A percentile compares a stretch with the other conserved stretches of the same genome.
Evolutionary conservation across 2,329 filamentous ascomycete genomes (phyloP).

Genomic region (Exophiala spinifera): DNA sequence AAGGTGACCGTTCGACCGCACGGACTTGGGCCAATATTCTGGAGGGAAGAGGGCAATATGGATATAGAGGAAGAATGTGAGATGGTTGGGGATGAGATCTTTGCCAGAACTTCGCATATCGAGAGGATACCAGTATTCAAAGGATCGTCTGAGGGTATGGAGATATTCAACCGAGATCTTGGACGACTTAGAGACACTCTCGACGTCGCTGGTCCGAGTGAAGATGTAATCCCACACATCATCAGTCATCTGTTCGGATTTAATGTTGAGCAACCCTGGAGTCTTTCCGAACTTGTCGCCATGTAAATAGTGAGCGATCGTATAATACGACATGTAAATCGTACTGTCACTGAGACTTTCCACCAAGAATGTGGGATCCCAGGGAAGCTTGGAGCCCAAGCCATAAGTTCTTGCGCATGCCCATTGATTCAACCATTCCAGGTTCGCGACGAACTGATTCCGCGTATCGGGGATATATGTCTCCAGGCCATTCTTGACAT

Average conservation of each 20-base stretch:
- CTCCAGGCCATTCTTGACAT: conserved; percentile 70
- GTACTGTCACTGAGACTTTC: conserved; percentile 91
- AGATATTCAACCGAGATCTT: conserved; percentile 72
- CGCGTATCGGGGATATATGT: conserved; percentile 75
- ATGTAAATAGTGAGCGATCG: conserved; percentile 64
- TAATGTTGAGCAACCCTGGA: conserved; percentile 65
- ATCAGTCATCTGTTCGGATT: conserved; percentile 83
- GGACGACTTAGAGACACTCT: conserved; percentile 62
- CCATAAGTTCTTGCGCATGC: conserved; percentile 89
- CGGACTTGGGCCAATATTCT: conserved; percentile 81
- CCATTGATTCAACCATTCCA: conserved; percentile 95
- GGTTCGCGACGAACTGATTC: conserved; percentile 76
- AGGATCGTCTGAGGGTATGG: conserved; percentile 80
- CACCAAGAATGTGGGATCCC: conserved; percentile 86
- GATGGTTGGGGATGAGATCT: conserved; percentile 87
- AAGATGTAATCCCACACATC: conserved; percentile 98
- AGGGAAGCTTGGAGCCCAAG: conserved; percentile 88
- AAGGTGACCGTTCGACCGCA: conserved; percentile 89
- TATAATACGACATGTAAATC: conserved; percentile 71
- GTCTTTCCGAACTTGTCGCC: conserved; percentile 79
- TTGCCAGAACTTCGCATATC: conserved; percentile 87
- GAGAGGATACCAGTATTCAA: conserved; percentile 95
- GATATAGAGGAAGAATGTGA: conserved; percentile 94
- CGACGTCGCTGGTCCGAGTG: conserved; percentile 66
- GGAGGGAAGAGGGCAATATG: conserved; percentile 84